Evolutionary conservation across 1,284 basidiomycete genomes (phyloP), one percentile per base, ranked within the genome.

Genomic region (Cystobasidium pallidum): DNA sequence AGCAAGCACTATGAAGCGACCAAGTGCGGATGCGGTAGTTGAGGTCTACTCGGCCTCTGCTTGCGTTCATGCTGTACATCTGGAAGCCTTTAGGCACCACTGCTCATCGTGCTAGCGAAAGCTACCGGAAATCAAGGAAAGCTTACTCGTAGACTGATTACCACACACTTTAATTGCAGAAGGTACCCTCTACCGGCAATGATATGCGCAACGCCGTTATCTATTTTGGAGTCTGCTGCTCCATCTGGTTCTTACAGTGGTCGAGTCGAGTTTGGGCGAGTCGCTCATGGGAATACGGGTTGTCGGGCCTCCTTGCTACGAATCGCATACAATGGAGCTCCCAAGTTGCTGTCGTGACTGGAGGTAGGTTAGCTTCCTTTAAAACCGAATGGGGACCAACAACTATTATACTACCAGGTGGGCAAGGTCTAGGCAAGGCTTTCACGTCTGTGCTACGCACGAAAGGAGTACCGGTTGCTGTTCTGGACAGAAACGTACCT

Each of bases 391-490:
- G n/a, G n/a, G n/a, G n/a, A n/a, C n/a, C n/a, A n/a, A n/a, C n/a
- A n/a, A n/a, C n/a, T n/a, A 39, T 39, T 0, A 39, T 34, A 21
- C 0, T 19, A 66, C 8, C 75, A 93, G 93, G 94, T 34, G 84
- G 92, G 2, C 91, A 90, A 17, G 95, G 94, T 3, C 85, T 98
- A 28, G 95, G 95, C 24, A 89, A 90, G 76, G 82, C 91, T 2
- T 84, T 96, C 8, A 91, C 91, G 3, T 88, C 91, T 75, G 91
- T 90, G 0, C 84, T 97, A 24, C 89, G 91, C 1, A 85, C 88
- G 58, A 86, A 89, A 52, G 90, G 89, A 74, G 90, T 92, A 19
- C 88, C 84, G 3, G 92, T 96, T 0, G 88, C 91, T 15, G 90
- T 94, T 13, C 86, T 97, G 11, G 93, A 96, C 79, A 82, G 91